Conservation (phyloP, 2,329 filamentous ascomycete genomes). For the Trichoderma endophyticum region DNA sequence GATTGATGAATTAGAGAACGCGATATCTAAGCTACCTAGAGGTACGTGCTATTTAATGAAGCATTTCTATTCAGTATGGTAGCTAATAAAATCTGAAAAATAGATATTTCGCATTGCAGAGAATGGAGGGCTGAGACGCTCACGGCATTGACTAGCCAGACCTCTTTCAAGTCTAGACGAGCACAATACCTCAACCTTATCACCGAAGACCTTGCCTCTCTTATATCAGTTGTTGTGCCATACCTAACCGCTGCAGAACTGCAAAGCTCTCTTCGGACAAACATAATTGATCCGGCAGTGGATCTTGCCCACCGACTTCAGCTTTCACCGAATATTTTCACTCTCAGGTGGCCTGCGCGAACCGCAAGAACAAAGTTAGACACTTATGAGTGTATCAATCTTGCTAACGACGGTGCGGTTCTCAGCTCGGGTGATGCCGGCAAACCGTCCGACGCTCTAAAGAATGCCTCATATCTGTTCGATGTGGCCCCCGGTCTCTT, state of each 20-base stretch:
- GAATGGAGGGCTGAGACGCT: conserved; percentile 39
- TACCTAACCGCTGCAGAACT: conserved; percentile 29
- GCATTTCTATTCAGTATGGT: not conserved
- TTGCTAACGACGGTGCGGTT: conserved; percentile 31
- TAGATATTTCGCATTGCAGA: conserved; percentile 35
- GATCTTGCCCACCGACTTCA: conserved; percentile 38
- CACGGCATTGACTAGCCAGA: conserved; percentile 32
- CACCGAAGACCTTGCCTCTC: conserved; percentile 33
- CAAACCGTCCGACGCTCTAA: conserved; percentile 29
- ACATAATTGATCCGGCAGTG: conserved; percentile 35
- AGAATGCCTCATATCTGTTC: conserved; percentile 35
- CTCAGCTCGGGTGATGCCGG: conserved; percentile 31
- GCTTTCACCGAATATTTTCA: conserved; percentile 33
- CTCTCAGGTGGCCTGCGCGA: conserved; percentile 38
- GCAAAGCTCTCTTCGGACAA: conserved; percentile 32
- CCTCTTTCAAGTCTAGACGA: conserved; percentile 31
- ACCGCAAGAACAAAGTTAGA: conserved; percentile 36
- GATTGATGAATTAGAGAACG: conserved; percentile 33
- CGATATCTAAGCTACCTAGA: conserved; percentile 35
- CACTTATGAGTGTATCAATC: conserved; percentile 37
- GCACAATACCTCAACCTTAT: conserved; percentile 30
- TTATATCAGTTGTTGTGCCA: conserved; percentile 32
- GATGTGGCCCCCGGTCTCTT: conserved; percentile 38
- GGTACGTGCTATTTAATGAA: conserved; percentile 23
- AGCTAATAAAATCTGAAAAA: not conserved